Percentiles rank a stretch among this genome's conserved stretches.
These are phyloP conservation scores for Penicillium janthinellum DNA, from an alignment of 2,329 filamentous ascomycete species.

Conservation along the genomic window DNA sequence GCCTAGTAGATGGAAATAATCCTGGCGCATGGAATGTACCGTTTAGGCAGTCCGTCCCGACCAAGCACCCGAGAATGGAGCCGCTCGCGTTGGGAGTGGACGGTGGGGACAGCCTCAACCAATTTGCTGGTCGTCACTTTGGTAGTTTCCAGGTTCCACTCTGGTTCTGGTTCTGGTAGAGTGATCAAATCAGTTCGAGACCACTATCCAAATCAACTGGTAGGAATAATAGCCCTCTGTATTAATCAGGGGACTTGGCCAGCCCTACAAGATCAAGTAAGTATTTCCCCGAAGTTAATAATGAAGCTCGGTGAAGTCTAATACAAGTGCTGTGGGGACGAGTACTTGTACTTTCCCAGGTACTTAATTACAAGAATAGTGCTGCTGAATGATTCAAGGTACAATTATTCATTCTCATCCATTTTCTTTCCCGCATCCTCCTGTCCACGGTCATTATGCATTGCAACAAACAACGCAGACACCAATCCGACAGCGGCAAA, in stretches of 20 bases:
- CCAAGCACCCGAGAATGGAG: background rate
- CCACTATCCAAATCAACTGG: background rate
- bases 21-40: background rate
- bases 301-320: background rate
- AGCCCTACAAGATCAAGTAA: background rate
- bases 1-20: background rate
- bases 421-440: background rate
- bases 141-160: too few relatives aligned
- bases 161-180: background rate
- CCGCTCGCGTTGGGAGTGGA: background rate
- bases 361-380: too few relatives aligned
- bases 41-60: constrained; percentile 14
- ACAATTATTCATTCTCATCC: background rate
- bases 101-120: background rate
- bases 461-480: constrained; percentile 10
- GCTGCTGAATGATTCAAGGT: too few relatives aligned
- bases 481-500: constrained; percentile 10
- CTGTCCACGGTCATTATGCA: background rate
- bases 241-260: background rate
- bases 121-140: background rate
- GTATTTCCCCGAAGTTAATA: background rate
- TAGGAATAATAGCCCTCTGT: background rate
- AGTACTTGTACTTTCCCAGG: too few relatives aligned
- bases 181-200: background rate
- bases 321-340: too few relatives aligned